These are phyloP conservation scores for Glomus cerebriforme DNA, from an alignment of 192 early-diverging fungal genomes.

Conservation along the genomic window DNA sequence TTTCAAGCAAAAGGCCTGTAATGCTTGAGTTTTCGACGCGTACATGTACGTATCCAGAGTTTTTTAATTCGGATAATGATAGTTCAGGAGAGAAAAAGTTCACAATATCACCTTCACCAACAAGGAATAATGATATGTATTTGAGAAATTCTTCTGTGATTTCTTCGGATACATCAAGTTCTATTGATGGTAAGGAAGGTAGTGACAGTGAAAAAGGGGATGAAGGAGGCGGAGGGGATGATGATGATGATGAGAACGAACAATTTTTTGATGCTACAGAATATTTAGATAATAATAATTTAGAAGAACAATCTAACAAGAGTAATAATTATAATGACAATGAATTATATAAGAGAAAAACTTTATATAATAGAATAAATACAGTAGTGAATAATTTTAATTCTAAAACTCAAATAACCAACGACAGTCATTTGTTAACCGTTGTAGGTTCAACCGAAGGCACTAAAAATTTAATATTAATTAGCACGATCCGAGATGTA, in stretches of 20 bases:
- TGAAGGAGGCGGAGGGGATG: background rate
- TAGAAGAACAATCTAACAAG: background rate
- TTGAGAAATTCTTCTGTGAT: background rate
- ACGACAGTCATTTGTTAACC: background rate
- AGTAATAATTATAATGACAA: background rate
- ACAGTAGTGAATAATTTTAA: too few species aligned
- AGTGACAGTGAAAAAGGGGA: background rate
- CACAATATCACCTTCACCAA: background rate
- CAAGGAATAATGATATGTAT: background rate
- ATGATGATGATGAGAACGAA: background rate
- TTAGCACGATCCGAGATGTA: conserved; percentile 1
- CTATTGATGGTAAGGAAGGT: background rate
- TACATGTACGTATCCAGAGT: background rate
- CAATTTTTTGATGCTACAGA: conserved; percentile 11
- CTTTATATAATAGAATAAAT: too few species aligned
- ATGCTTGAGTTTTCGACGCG: background rate
- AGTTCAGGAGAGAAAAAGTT: background rate
- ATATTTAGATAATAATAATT: background rate
- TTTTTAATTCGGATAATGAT: background rate
- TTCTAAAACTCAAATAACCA: too few species aligned
- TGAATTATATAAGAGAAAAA: background rate
- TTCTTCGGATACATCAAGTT: background rate
- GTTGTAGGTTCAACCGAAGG: background rate
- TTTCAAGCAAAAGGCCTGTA: background rate
- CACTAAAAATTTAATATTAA: background rate